These are phyloP conservation scores for Heterobasidion annosum DNA, from an alignment of 1,284 basidiomycete genomes.

Conservation along the genomic window DNA sequence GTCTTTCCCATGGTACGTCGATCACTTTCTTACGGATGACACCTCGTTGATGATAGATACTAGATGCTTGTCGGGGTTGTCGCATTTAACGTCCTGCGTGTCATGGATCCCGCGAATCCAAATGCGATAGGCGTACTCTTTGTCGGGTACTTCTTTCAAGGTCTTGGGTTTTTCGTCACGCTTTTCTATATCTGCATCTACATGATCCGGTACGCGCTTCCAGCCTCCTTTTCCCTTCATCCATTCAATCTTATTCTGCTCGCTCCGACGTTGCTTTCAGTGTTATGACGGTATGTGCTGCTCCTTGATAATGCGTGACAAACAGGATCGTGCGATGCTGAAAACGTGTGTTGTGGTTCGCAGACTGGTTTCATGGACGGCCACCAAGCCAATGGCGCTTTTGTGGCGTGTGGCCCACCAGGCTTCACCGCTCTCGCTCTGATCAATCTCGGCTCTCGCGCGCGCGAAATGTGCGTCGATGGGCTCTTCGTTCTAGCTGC, in stretches of 20 bases:
- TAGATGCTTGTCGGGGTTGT: conserved; percentile 42
- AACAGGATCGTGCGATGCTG: no score
- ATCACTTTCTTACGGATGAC: neutral
- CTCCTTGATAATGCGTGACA: no score
- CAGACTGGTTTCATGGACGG: conserved; percentile 40
- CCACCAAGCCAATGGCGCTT: conserved; percentile 40
- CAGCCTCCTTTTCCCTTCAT: conserved; percentile 8
- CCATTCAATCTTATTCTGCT: conserved; percentile 3
- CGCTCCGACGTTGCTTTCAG: conserved; percentile 13
- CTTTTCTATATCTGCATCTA: conserved; percentile 44
- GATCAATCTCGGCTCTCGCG: conserved; percentile 32
- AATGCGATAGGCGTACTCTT: conserved; percentile 33
- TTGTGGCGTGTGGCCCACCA: conserved; percentile 38
- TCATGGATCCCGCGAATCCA: conserved; percentile 25
- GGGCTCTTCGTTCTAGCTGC: neutral
- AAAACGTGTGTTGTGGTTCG: no score
- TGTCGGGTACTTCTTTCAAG: conserved; percentile 40
- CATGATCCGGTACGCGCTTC: conserved; percentile 26
- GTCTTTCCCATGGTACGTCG: conserved; percentile 33
- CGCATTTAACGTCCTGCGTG: conserved; percentile 34
- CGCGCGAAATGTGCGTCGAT: conserved; percentile 27
- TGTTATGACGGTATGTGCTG: conserved; percentile 27
- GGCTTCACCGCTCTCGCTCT: conserved; percentile 40
- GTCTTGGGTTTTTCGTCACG: conserved; percentile 39
- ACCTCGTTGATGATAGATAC: neutral